Percentiles rank a stretch among this genome's conserved stretches.
Evolutionary conservation across 1,139 yeast genomes (phyloP).

Genomic region (Hyphopichia fennica): DNA sequence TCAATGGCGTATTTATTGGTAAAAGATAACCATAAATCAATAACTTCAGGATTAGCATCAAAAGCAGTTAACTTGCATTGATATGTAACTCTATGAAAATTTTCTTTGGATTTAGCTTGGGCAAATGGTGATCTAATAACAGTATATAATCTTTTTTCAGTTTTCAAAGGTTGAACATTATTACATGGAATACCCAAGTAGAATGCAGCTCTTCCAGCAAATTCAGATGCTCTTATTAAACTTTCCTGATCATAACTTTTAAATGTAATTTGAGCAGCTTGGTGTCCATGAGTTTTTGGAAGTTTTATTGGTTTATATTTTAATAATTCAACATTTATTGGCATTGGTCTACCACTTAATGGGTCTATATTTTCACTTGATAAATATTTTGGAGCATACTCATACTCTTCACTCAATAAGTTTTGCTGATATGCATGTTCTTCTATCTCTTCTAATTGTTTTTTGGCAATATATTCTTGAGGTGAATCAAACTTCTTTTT

Average conservation of each 20-base stretch:
- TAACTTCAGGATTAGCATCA: constrained; percentile 83
- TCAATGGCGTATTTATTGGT: constrained; percentile 74
- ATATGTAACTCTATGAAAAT: constrained; percentile 86
- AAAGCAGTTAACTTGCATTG: constrained; percentile 70
- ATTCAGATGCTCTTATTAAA: constrained; percentile 76
- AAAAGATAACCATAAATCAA: constrained; percentile 81
- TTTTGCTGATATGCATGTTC: constrained; percentile 28
- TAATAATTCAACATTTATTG: constrained; percentile 79
- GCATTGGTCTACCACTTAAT: constrained; percentile 54
- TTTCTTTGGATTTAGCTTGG: constrained; percentile 92
- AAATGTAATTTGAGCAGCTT: constrained; percentile 69
- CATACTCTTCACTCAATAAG: constrained; percentile 29
- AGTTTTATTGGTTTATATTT: constrained; percentile 79
- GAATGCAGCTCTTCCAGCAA: constrained; percentile 86
- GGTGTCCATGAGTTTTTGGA: constrained; percentile 66
- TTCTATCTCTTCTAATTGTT: constrained; percentile 25
- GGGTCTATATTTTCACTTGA: constrained; percentile 32
- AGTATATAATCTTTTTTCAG: constrained; percentile 80
- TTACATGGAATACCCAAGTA: constrained; percentile 84
- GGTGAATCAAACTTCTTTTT: constrained; percentile 28
- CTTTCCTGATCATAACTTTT: constrained; percentile 72
- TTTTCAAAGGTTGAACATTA: constrained; percentile 55
- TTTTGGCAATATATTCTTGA: constrained; percentile 27
- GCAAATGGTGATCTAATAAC: constrained; percentile 93
- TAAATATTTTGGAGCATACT: constrained; percentile 43